Conservation (phyloP, 148 eudicot genomes). For the Diospyros kaki region DNA sequence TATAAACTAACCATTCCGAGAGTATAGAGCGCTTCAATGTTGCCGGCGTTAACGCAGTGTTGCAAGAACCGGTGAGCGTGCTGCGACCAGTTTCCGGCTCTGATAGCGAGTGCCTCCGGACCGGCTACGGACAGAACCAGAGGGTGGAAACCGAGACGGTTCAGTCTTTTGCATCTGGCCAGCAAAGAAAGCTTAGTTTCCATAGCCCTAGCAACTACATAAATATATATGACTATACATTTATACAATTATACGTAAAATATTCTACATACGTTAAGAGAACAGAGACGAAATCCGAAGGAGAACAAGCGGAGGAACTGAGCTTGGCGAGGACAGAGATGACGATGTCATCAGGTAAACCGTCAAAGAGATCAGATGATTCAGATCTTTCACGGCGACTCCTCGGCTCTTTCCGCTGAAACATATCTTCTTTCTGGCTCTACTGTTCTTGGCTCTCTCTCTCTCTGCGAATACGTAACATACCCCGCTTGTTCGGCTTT, state of each 20-base stretch:
- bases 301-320: conserved; percentile 10
- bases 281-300: conserved; percentile 12
- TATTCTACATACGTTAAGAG: conserved; percentile 7
- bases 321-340: conserved; percentile 4
- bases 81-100: conserved; percentile 35
- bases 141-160: background rate
- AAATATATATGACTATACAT: background rate
- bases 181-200: background rate
- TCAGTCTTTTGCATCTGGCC: background rate
- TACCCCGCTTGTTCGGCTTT: too few species aligned
- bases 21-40: conserved; percentile 28
- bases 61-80: conserved; percentile 27
- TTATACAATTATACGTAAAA: background rate
- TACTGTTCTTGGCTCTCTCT: too few species aligned
- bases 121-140: conserved; percentile 12
- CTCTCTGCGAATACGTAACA: too few species aligned
- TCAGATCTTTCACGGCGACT: conserved; percentile 10
- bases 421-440: background rate
- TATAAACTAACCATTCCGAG: conserved; percentile 32
- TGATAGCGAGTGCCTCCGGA: conserved; percentile 14
- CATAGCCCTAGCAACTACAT: too few species aligned
- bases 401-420: background rate
- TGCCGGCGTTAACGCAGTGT: conserved; percentile 28
- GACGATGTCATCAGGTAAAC: conserved; percentile 15
- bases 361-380: conserved; percentile 9